Base-by-base conservation (phyloP, 2,329 filamentous ascomycete species). In the Xylariaceae sp. region DNA sequence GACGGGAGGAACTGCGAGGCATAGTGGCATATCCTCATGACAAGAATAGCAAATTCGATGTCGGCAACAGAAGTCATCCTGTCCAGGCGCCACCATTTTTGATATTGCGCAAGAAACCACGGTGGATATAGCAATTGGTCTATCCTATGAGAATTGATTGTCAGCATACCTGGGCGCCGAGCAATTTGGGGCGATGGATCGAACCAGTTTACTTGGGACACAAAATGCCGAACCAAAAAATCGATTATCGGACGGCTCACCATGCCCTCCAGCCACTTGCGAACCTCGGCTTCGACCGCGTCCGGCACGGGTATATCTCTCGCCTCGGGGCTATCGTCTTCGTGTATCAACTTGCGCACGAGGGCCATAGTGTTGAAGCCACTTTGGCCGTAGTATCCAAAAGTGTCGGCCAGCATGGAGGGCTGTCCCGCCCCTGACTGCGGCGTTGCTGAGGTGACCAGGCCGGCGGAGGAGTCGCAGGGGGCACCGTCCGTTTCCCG, bases 161-260 rank as follows among this genome's bases (percentile, higher is more conserved):
- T 13, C 29, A 42, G 21, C 16, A 37, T 19, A 39, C 3, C 3
- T n/a, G 30, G 13, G 26, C 26, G 43, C 12, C 29, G 5, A 18
- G 44, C 13, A 16, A 15, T 29, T 30, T 21, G 9, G 30, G 10
- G 26, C n/a, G 32, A 18, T 19, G 34, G 15, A 9, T 37, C 59
- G 21, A 34, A 58, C 59, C 60, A 62, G 21, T 57, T 55, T 6
- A 62, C 45, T 16, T 62, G 55, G 5, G 44, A 8, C 3, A 61
- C 15, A 26, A 61, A 62, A 26, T 54, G 55, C 36, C 54, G 53
- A 7, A 58, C n/a, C 13, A 61, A 30, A 18, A 59, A 56, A 36
- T 62, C 58, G 1, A 62, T 13, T n/a, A 58, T 49, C 1, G 18
- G 47, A 3, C 58, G 58, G 13, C 22, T 18, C n/a, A 58, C 58